phyloP scores from a whole-genome alignment of 495 filamentous ascomycete genomes.

The Penicillium angulare region DNA sequence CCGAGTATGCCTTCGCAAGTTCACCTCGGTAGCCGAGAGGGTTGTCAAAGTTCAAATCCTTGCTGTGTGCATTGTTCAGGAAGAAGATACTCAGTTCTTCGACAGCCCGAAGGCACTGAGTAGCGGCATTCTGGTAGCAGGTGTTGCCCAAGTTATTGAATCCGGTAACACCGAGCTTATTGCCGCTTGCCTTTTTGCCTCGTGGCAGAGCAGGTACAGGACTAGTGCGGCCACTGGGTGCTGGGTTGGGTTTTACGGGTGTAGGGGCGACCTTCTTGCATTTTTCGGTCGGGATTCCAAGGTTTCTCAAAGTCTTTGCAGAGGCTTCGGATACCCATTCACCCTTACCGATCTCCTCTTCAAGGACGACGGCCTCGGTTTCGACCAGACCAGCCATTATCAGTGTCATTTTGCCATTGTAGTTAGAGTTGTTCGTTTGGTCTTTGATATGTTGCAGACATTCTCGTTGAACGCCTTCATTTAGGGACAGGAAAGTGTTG shows the following conservation, averaged over 20 bases:
- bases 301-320: conserved; percentile 36
- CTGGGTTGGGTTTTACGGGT: conserved; percentile 36
- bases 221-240: conserved; percentile 60
- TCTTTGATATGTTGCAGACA: conserved; percentile 65
- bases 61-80: conserved; percentile 62
- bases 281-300: conserved; percentile 39
- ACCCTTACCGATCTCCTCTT: conserved; percentile 66
- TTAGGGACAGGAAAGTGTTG: conserved; percentile 64
- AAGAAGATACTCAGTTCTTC: conserved; percentile 93
- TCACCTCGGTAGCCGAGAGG: conserved; percentile 78
- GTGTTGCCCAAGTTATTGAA: conserved; percentile 92
- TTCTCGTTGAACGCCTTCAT: conserved; percentile 67
- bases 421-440: conserved; percentile 70
- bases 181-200: conserved; percentile 67
- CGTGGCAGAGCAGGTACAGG: conserved; percentile 57
- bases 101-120: conserved; percentile 89
- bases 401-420: conserved; percentile 69
- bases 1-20: conserved; percentile 77
- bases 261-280: conserved; percentile 38
- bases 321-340: conserved; percentile 62
- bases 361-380: conserved; percentile 70
- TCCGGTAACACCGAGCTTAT: conserved; percentile 53
- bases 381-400: conserved; percentile 61
- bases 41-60: conserved; percentile 80
- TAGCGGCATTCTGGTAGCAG: conserved; percentile 97